Evolutionary conservation across 345 rosid species (phyloP).

Genomic region (Balakata baccata): DNA sequence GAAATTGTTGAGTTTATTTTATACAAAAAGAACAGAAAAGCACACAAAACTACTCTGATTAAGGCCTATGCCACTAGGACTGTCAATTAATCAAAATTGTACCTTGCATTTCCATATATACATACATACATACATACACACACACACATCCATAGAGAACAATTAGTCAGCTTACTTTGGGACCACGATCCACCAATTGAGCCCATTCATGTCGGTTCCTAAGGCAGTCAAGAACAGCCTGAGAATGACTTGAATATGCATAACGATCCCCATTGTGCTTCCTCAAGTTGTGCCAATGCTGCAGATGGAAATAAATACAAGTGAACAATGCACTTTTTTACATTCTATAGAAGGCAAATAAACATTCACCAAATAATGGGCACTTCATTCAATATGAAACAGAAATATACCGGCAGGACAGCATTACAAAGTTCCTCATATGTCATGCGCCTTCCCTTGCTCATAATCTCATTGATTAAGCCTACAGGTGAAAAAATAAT

Average conservation of each 20-base stretch:
- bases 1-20: background rate
- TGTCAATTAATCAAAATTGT: background rate
- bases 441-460: conserved; percentile 89
- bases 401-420: conserved; percentile 73
- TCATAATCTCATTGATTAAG: conserved; percentile 86
- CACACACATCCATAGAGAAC: no score
- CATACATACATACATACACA: no score
- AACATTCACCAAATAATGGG: conserved; percentile 14
- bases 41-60: background rate
- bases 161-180: conserved; percentile 54
- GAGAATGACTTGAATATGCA: conserved; percentile 96
- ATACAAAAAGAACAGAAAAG: background rate
- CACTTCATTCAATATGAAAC: background rate
- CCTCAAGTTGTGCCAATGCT: conserved; percentile 97
- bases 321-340: conserved; percentile 5
- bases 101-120: background rate
- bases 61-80: background rate
- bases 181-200: conserved; percentile 95
- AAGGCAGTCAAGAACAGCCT: conserved; percentile 98
- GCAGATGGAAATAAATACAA: conserved; percentile 26
- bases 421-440: conserved; percentile 94
- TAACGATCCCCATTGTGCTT: conserved; percentile 98
- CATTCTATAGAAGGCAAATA: conserved; percentile 2
- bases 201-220: conserved; percentile 98
- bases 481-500: conserved; percentile 32